Percentiles rank a stretch among this genome's conserved stretches.
These are phyloP conservation scores for Pestalotiopsis fici DNA, from an alignment of 2,329 filamentous ascomycete genomes.

Conservation along the genomic window DNA sequence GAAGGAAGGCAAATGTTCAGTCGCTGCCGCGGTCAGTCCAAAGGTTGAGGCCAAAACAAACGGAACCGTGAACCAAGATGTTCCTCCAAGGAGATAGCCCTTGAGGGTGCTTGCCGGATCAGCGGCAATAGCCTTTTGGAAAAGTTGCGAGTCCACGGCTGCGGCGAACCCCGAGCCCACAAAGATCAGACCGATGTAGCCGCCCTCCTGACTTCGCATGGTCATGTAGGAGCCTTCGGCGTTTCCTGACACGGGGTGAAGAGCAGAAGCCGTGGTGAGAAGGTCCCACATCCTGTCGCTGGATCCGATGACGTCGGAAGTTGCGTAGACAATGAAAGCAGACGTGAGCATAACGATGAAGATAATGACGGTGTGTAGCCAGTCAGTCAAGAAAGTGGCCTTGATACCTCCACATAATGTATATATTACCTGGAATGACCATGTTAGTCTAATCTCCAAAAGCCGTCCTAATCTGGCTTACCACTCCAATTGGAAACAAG, in stretches of 20 bases:
- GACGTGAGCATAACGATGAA: constrained; percentile 84
- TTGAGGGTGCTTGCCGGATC: background rate
- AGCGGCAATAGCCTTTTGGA: constrained; percentile 85
- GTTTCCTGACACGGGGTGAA: constrained; percentile 78
- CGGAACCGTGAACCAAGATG: constrained; percentile 88
- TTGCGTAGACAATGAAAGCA: constrained; percentile 77
- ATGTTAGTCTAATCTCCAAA: too few relatives aligned
- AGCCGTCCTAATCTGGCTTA: too few relatives aligned
- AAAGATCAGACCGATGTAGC: constrained; percentile 72
- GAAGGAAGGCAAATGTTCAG: constrained; percentile 71
- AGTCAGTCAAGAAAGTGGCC: constrained; percentile 78
- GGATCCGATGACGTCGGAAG: constrained; percentile 69
- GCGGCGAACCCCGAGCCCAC: constrained; percentile 14
- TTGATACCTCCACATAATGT: constrained; percentile 80
- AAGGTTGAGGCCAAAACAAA: constrained; percentile 86
- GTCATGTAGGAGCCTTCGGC: constrained; percentile 81
- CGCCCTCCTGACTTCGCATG: constrained; percentile 68
- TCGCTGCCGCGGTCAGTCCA: constrained; percentile 76
- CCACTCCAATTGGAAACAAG: constrained; percentile 75
- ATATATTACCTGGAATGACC: constrained; percentile 49
- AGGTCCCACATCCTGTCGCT: constrained; percentile 76
- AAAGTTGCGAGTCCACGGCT: constrained; percentile 34
- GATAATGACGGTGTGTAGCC: constrained; percentile 70
- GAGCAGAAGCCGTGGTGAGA: constrained; percentile 63
- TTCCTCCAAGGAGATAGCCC: constrained; percentile 42